Percentiles rank a stretch among this genome's conserved stretches.
These are phyloP conservation scores for Ilex paraguariensis DNA, from an alignment of 305 asterid species.

Conservation along the genomic window DNA sequence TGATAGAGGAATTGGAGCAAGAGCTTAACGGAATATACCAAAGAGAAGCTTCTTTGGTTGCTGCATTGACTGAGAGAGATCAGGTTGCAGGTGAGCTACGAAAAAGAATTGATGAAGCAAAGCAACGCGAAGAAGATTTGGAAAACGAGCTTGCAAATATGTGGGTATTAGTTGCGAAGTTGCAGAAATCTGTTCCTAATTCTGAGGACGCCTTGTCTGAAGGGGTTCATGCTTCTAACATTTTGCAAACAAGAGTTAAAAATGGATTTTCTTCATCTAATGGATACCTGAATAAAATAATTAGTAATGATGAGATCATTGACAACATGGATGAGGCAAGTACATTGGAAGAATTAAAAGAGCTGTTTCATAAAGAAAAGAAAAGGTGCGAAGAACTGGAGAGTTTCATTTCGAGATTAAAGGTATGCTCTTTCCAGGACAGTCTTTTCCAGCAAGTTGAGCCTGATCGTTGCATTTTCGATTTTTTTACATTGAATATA, in stretches of 20 bases:
- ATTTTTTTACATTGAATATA: too few relatives aligned
- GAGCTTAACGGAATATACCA: conserved; percentile 65
- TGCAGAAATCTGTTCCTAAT: conserved; percentile 33
- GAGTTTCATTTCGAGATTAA: conserved; percentile 30
- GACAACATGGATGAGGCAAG: conserved; percentile 20
- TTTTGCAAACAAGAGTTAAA: conserved; percentile 16
- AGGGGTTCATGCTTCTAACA: conserved; percentile 15
- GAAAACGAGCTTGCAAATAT: conserved; percentile 67
- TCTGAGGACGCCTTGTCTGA: conserved; percentile 17
- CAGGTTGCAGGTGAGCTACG: conserved; percentile 64
- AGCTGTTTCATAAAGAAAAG: conserved; percentile 33
- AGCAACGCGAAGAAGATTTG: conserved; percentile 55
- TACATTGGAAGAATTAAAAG: conserved; percentile 34
- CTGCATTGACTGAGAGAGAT: conserved; percentile 77
- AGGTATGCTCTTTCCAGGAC: conserved; percentile 29
- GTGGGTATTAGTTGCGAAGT: conserved; percentile 59
- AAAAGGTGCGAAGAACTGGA: conserved; percentile 34
- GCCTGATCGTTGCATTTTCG: too few relatives aligned
- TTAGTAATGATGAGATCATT: conserved; percentile 22
- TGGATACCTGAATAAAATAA: conserved; percentile 13
- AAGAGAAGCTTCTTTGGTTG: conserved; percentile 79
- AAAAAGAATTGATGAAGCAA: conserved; percentile 63
- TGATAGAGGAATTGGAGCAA: conserved; percentile 56
- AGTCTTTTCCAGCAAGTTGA: too few relatives aligned
- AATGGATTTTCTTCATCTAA: conserved; percentile 27